A percentile compares a stretch with the other conserved stretches of the same genome.
Evolutionary conservation across 2,329 filamentous ascomycete species (phyloP).

Genomic region (Aureobasidium sp.): DNA sequence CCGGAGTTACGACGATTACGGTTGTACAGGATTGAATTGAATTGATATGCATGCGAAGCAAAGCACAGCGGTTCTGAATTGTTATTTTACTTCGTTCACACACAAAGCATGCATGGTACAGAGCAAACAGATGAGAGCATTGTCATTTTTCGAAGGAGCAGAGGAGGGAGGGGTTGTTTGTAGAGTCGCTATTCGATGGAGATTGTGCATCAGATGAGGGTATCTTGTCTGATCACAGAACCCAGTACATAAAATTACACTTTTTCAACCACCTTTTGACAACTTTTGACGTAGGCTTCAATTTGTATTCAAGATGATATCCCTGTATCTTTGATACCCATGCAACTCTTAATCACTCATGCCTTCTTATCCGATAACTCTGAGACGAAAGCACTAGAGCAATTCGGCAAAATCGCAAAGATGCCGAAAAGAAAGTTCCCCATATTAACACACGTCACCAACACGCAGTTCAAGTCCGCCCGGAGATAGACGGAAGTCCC

Average conservation of each 20-base stretch:
- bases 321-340: too few relatives aligned
- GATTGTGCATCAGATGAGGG: background rate
- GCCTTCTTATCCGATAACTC: too few relatives aligned
- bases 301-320: too few relatives aligned
- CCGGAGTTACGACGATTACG: constrained; percentile 12
- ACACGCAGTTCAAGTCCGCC: background rate
- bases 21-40: constrained; percentile 12
- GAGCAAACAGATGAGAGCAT: background rate
- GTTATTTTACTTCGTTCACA: background rate
- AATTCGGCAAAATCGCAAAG: background rate
- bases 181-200: background rate
- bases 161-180: background rate
- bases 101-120: background rate
- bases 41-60: constrained; percentile 6
- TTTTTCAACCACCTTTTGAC: too few relatives aligned
- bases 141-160: background rate
- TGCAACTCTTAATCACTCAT: too few relatives aligned
- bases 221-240: background rate
- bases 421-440: background rate
- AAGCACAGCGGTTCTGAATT: background rate
- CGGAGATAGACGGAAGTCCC: background rate
- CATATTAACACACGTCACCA: background rate
- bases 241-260: background rate
- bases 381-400: too few relatives aligned
- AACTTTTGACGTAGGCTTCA: too few relatives aligned